Base-by-base conservation (phyloP, 1,284 basidiomycete species). In the Meripilus lineatus region DNA sequence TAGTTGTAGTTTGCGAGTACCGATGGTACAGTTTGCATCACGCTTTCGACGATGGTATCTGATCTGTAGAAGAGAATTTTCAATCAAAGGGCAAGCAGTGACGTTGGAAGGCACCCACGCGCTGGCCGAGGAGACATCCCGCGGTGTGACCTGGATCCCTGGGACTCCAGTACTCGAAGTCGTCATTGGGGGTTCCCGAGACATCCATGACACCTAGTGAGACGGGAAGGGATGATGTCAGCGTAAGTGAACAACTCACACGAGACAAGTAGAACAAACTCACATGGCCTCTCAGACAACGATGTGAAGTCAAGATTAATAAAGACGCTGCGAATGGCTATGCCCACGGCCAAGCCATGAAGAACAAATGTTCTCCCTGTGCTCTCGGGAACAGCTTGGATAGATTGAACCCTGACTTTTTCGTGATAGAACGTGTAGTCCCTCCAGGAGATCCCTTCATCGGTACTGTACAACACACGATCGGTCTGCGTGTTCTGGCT, bases 401-500 rank as follows among this genome's bases (percentile, higher is more conserved):
- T 91, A 18, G 76, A 71, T 50, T 67, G 70, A 24, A 98, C 79
- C 35, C 89, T 74, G 45, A 98, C 68, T 58, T 79, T 81, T 39
- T 92, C 81, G 32, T 84, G 77, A 4, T 62, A 64, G 53, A 99
- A 97, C 50, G 77, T 71, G 67, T 95, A 96, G 61, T 93, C 86
- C 44, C 81, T 74, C 96, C 96, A 99, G 4, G 63, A 77, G 28
- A 80, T 51, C 2, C 95, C 95, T 61, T 99, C 90, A 62, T 99
- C 82, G 4, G 83, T 87, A 38, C 89, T 90, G 68, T 86, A 98
- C 50, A 93, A 64, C 32, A 98, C 79, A 52, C 88, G 84, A 59
- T 97, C 89, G 2, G 91, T 95, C 0, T 92, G 78, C 47, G 86
- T 86, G 62, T 98, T 93, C 64, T 99, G 95, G 63, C 98, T 96